These are phyloP conservation scores for Rhodomyrtus tomentosa DNA, from an alignment of 345 rosid genomes.

Conservation along the genomic window DNA sequence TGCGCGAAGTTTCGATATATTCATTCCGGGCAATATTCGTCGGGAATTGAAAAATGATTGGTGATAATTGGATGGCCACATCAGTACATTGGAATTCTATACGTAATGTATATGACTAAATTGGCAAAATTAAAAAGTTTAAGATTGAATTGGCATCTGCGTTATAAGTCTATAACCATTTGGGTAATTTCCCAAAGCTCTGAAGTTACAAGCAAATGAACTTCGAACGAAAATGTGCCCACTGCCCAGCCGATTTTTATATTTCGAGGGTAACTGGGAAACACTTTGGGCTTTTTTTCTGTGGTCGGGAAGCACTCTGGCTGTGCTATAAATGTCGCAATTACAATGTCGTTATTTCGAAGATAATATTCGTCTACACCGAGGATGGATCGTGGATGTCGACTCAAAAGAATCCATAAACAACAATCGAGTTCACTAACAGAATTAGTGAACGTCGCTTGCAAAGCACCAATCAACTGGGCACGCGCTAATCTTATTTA, in stretches of 20 bases:
- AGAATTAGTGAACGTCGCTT: background rate
- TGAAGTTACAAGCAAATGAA: background rate
- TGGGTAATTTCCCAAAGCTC: background rate
- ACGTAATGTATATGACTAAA: fast-evolving
- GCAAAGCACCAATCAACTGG: background rate
- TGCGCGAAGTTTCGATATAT: fast-evolving
- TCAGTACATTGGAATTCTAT: background rate
- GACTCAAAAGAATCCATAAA: background rate
- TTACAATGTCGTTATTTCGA: background rate
- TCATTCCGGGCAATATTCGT: fast-evolving
- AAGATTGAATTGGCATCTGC: fast-evolving
- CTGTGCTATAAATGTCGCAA: background rate
- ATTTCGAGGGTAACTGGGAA: fast-evolving
- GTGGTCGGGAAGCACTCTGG: background rate
- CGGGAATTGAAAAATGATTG: fast-evolving
- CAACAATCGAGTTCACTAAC: background rate
- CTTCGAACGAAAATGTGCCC: background rate
- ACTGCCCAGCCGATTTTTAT: background rate
- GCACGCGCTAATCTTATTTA: background rate
- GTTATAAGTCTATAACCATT: background rate
- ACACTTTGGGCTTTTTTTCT: too few relatives aligned
- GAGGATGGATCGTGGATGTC: background rate
- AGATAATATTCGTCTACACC: background rate
- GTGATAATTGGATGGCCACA: background rate
- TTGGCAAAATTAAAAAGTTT: background rate